These are phyloP conservation scores for Sherardia arvensis DNA, from an alignment of 257 asterid species.

Conservation along the genomic window DNA sequence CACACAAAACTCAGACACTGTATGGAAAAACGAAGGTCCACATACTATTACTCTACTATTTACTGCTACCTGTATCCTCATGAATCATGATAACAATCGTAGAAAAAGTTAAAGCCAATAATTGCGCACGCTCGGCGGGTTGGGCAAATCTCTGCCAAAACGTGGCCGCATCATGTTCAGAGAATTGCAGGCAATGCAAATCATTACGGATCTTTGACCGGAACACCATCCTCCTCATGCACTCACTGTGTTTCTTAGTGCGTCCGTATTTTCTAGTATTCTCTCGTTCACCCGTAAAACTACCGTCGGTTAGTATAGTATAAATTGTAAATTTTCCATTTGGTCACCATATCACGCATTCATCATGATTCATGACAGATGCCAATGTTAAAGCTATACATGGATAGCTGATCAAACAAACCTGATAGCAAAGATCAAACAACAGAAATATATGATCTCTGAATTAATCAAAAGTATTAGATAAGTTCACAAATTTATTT, in stretches of 20 bases:
- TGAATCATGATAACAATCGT: not conserved
- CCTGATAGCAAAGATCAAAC: too few relatives aligned
- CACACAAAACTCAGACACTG: not conserved
- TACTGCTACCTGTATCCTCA: not conserved
- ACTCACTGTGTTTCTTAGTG: not conserved
- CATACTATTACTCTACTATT: not conserved
- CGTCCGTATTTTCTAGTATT: not conserved
- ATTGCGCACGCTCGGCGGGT: slow-evolving; percentile 38
- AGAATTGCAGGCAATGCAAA: slow-evolving; percentile 13
- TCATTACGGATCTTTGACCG: slow-evolving; percentile 19
- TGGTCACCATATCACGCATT: too few relatives aligned
- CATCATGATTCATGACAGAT: too few relatives aligned
- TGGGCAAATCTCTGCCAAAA: slow-evolving; percentile 17
- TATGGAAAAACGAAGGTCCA: not conserved
- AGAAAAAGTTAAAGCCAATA: slow-evolving; percentile 18
- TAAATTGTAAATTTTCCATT: too few relatives aligned
- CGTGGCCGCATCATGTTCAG: slow-evolving; percentile 35
- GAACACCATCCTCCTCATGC: not conserved
- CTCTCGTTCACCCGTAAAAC: not conserved
- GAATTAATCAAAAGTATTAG: too few relatives aligned
- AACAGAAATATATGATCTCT: too few relatives aligned
- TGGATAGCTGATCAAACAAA: too few relatives aligned
- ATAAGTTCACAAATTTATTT: too few relatives aligned
- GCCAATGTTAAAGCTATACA: too few relatives aligned
- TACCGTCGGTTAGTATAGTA: not conserved